These are phyloP conservation scores for Cladosporium sp. DNA, from an alignment of 2,329 filamentous ascomycete species.

Conservation along the genomic window DNA sequence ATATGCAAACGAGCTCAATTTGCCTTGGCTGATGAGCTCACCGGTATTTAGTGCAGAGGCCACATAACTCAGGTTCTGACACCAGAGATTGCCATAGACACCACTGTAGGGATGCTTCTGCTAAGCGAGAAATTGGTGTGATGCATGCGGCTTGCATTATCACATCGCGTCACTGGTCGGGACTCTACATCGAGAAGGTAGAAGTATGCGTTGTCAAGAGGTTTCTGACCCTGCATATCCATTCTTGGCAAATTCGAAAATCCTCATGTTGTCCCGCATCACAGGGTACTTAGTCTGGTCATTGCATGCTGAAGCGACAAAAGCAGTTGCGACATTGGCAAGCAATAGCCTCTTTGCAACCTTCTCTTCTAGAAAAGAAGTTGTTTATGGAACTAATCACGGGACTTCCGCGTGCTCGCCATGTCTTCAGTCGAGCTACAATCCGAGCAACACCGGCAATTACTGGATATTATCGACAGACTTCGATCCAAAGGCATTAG, in stretches of 20 bases:
- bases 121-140: constrained; percentile 4
- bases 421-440: constrained; percentile 13
- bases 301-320: constrained; percentile 9
- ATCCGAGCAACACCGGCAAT: constrained; percentile 8
- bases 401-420: not conserved
- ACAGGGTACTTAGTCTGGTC: not conserved
- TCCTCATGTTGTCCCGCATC: not conserved
- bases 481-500: constrained; percentile 1
- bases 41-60: constrained; percentile 5
- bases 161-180: constrained; percentile 8
- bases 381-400: not conserved
- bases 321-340: constrained; percentile 12
- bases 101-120: constrained; percentile 1
- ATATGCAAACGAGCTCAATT: constrained; percentile 6
- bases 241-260: not conserved
- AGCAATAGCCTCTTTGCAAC: constrained; percentile 5
- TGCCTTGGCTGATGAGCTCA: constrained; percentile 6
- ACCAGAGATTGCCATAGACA: constrained; percentile 13
- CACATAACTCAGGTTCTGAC: not conserved
- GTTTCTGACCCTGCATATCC: not conserved
- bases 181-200: constrained; percentile 12
- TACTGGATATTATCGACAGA: constrained; percentile 8
- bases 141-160: constrained; percentile 9
- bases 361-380: constrained; percentile 1
- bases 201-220: constrained; percentile 14